Percentiles rank a stretch among this genome's conserved stretches.
phyloP scores from a whole-genome alignment of 768 basidiomycete genomes.

The Strobilomyces echinocephalus region DNA sequence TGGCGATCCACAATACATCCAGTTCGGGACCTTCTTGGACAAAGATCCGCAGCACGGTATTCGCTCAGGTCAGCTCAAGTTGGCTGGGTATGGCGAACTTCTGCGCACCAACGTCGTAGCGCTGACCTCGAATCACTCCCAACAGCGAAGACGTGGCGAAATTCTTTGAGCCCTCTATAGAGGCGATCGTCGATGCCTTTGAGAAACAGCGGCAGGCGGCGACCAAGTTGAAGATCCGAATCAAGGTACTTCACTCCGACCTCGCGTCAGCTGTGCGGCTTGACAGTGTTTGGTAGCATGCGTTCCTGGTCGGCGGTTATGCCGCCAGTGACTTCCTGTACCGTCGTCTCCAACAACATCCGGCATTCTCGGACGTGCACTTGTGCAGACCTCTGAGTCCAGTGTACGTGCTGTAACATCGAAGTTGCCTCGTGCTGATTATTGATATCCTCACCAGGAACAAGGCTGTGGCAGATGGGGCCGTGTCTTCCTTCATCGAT shows the following conservation, averaged over 20 bases:
- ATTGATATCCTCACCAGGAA: too few relatives aligned
- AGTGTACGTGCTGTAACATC: conserved; percentile 39
- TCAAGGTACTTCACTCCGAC: conserved; percentile 16
- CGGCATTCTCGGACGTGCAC: conserved; percentile 19
- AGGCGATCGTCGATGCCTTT: conserved; percentile 33
- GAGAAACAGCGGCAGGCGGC: conserved; percentile 21
- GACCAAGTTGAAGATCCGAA: too few relatives aligned
- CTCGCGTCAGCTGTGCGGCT: too few relatives aligned
- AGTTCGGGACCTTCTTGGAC: conserved; percentile 35
- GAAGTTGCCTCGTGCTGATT: too few relatives aligned
- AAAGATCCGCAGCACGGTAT: conserved; percentile 32
- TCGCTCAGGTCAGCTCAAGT: conserved; percentile 33
- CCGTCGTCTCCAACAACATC: conserved; percentile 32
- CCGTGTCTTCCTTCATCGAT: conserved; percentile 37
- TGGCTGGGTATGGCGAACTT: conserved; percentile 30
- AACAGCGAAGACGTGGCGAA: background rate
- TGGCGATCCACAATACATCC: conserved; percentile 34
- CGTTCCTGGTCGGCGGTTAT: conserved; percentile 51
- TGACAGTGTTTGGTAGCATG: conserved; percentile 6
- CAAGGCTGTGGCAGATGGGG: conserved; percentile 29
- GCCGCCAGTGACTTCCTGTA: conserved; percentile 45
- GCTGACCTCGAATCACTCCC: too few relatives aligned
- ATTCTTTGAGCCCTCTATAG: conserved; percentile 42
- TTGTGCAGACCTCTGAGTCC: conserved; percentile 45
- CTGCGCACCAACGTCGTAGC: too few relatives aligned